These are phyloP conservation scores for Articulospora tetracladia DNA, from an alignment of 495 filamentous ascomycete species.

Conservation along the genomic window DNA sequence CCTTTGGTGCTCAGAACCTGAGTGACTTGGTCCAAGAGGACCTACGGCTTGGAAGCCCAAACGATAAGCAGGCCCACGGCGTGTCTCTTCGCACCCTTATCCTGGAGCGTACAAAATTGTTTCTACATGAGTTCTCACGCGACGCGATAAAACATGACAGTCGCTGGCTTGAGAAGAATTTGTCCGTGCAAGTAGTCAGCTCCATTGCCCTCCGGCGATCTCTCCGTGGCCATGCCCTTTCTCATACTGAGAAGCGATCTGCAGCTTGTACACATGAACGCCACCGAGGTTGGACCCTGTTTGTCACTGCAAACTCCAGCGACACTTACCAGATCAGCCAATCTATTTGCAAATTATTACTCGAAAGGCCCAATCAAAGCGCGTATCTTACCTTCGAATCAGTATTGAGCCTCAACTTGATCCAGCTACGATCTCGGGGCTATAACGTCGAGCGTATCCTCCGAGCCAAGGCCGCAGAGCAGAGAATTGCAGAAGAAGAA, in stretches of 20 bases:
- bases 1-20: conserved; percentile 55
- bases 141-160: conserved; percentile 76
- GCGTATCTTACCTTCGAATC: conserved; percentile 83
- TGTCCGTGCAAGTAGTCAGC: conserved; percentile 71
- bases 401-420: conserved; percentile 71
- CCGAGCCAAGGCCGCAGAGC: conserved; percentile 76
- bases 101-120: conserved; percentile 80
- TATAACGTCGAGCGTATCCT: conserved; percentile 96
- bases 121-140: conserved; percentile 64
- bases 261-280: conserved; percentile 57
- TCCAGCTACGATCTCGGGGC: conserved; percentile 72
- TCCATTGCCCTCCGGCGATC: conserved; percentile 71
- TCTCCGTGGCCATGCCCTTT: conserved; percentile 60
- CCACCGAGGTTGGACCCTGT: conserved; percentile 44
- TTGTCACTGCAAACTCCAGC: conserved; percentile 54
- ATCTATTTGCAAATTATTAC: conserved; percentile 71
- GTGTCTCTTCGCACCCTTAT: conserved; percentile 70
- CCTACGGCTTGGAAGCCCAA: conserved; percentile 45
- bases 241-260: conserved; percentile 64
- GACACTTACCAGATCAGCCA: conserved; percentile 89
- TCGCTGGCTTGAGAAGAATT: conserved; percentile 84
- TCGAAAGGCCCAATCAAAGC: conserved; percentile 80
- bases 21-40: conserved; percentile 59
- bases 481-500: conserved; percentile 77
- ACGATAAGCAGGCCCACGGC: conserved; percentile 41